Percentiles rank a stretch among this genome's conserved stretches.
These are phyloP conservation scores for Biscogniauxia mediterranea DNA, from an alignment of 2,329 filamentous ascomycete genomes.

Conservation along the genomic window DNA sequence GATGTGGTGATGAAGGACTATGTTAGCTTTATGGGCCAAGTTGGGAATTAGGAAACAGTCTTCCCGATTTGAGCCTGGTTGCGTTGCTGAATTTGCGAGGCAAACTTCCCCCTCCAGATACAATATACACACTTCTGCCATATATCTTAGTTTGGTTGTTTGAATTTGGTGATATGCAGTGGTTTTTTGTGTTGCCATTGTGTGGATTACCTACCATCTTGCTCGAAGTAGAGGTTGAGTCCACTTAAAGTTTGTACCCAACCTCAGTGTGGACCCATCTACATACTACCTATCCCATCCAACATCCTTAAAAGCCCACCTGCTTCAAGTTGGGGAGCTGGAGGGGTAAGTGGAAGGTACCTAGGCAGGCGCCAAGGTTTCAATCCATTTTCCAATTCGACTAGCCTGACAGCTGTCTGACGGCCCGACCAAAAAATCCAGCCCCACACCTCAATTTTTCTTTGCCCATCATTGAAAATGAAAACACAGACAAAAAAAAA, in stretches of 20 bases:
- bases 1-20: constrained; percentile 1
- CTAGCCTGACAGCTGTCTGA: background rate
- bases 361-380: too few species aligned
- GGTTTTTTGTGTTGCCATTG: too few species aligned
- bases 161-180: background rate
- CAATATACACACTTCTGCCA: background rate
- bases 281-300: too few species aligned
- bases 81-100: background rate
- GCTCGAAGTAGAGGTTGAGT: background rate
- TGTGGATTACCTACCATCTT: background rate
- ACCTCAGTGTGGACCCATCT: background rate
- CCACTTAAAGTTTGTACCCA: background rate
- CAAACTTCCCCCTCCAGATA: constrained; percentile 1
- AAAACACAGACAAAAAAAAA: background rate
- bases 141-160: background rate
- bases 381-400: background rate
- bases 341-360: background rate
- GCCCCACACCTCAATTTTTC: background rate
- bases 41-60: background rate
- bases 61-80: background rate
- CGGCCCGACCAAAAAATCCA: background rate
- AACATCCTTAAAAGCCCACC: too few species aligned
- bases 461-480: background rate
- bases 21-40: background rate
- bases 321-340: background rate